phyloP scores from a whole-genome alignment of 192 early-diverging fungal genomes.

The Umbelopsis ramanniana region DNA sequence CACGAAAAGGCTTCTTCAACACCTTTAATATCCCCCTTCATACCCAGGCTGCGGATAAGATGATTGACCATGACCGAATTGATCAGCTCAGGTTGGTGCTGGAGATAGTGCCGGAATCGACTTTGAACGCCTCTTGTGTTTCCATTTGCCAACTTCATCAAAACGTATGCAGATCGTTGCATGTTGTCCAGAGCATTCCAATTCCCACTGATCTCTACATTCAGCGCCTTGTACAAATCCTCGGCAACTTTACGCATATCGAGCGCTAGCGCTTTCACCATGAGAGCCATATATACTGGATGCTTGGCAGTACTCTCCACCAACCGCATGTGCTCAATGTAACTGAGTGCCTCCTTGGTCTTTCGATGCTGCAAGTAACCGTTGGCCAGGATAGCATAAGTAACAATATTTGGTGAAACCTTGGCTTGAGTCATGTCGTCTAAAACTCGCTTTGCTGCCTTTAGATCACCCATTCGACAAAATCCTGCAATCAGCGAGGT shows the following conservation, averaged over 20 bases:
- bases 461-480: slow-evolving; percentile 21
- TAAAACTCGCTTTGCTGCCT: slow-evolving; percentile 25
- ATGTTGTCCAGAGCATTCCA: slow-evolving; percentile 23
- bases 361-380: slow-evolving; percentile 22
- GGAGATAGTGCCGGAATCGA: slow-evolving; percentile 6
- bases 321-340: slow-evolving; percentile 3
- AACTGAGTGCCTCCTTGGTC: slow-evolving; percentile 22
- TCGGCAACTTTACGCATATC: slow-evolving; percentile 7
- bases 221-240: neutral
- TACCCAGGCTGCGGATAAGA: slow-evolving; percentile 27
- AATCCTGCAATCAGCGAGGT: slow-evolving; percentile 36
- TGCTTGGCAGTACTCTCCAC: slow-evolving; percentile 6
- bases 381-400: slow-evolving; percentile 28
- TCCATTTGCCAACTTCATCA: slow-evolving; percentile 21
- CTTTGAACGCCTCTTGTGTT: neutral
- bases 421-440: slow-evolving; percentile 32
- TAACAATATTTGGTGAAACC: slow-evolving; percentile 25
- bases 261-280: neutral
- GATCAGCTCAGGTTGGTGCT: slow-evolving; percentile 11
- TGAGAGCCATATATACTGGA: neutral
- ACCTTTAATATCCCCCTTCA: neutral
- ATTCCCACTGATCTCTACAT: neutral
- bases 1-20: slow-evolving; percentile 24
- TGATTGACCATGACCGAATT: slow-evolving; percentile 37
- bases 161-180: slow-evolving; percentile 25